Percentiles rank a stretch among this genome's conserved stretches.
phyloP scores from a whole-genome alignment of 106 monocot genomes.

The Narthecium ossifragum region DNA sequence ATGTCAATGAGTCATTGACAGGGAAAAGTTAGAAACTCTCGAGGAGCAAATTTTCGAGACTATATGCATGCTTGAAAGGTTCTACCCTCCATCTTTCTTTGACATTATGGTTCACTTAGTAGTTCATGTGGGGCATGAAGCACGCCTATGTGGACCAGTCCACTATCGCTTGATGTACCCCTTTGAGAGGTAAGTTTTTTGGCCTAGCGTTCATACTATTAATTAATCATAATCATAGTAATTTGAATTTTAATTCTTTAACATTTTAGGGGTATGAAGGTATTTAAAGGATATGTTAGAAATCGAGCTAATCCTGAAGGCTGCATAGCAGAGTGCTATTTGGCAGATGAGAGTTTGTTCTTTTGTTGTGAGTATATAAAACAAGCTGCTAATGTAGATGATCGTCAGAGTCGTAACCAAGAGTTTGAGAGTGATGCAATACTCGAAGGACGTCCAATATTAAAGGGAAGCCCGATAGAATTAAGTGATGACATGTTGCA shows the following conservation, averaged over 20 bases:
- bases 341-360: background rate
- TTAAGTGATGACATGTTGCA: background rate
- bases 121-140: too few relatives aligned
- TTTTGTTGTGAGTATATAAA: background rate
- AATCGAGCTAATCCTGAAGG: background rate
- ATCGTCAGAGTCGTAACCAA: too few relatives aligned
- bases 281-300: background rate
- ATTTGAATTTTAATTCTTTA: too few relatives aligned
- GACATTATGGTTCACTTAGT: constrained; percentile 1
- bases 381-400: background rate
- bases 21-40: too few relatives aligned
- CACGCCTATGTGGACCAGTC: too few relatives aligned
- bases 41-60: background rate
- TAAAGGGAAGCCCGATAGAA: background rate
- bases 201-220: too few relatives aligned
- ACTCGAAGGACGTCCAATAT: background rate
- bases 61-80: background rate
- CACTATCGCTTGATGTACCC: too few relatives aligned
- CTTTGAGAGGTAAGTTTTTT: background rate
- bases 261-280: too few relatives aligned
- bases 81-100: constrained; percentile 3
- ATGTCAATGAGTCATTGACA: background rate
- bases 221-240: too few relatives aligned
- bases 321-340: constrained; percentile 1
- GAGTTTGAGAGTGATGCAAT: background rate